Evolutionary conservation across 345 rosid genomes (phyloP), one percentile per base, ranked within the genome.

Genomic region (Stellera chamaejasme): DNA sequence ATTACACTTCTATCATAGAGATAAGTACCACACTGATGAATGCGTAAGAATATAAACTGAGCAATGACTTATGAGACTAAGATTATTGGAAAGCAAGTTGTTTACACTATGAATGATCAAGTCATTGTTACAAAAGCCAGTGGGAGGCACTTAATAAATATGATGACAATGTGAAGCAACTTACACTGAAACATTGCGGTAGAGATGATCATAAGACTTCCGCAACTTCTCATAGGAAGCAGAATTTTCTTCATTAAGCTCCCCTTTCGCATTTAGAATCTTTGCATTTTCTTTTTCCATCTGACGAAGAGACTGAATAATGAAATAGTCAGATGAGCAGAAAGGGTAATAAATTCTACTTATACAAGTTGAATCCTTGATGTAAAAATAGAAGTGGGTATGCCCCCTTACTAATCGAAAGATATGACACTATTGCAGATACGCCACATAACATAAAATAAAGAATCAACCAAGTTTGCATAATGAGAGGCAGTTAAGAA

Each of bases 231-330:
- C 99, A 79, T 94, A 94, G 3, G 85, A 83, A 46, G 86, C 70
- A 52, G 70, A 81, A 78, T 77, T 94, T 72, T 94, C 97, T 66
- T 94, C 99, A 66, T 85, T 87, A 43, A 87, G 88, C 76, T 94
- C 99, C 67, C 99, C 99, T 77, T 89, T 93, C 56, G 92, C 96
- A 77, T 80, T 86, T 68, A 93, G 73, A 63, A 83, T 80, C 75
- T 85, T 90, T 42, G 96, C 81, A 77, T 90, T 85, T 63, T 94
- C 99, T 69, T 90, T 81, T 78, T 94, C 99, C 96, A 94, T 90
- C 66, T 90, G 99, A 60, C 82, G 83, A 67, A 94, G 97, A 19
- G 80, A 80, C 99, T 94, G 61, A 48, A 51, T 59, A 57, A 23
- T 47, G 27, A 55, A 58, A 62, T 56, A 55, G 9, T 63, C 65